These are phyloP conservation scores for Epichloe coenophiala DNA, from an alignment of 2,329 filamentous ascomycete species.

Conservation along the genomic window DNA sequence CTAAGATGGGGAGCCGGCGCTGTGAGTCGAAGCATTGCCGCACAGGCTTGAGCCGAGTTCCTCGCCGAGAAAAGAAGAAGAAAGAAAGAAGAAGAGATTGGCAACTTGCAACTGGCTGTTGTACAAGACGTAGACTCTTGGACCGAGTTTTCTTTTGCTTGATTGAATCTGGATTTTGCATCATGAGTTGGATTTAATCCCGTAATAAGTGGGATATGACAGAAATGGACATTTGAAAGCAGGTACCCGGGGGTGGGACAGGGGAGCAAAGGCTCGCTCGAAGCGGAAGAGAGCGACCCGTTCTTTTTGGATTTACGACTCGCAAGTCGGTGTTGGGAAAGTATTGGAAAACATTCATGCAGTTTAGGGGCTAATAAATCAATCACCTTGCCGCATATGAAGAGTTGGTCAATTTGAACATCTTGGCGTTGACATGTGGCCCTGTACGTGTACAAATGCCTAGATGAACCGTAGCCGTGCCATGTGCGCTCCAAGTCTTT, in stretches of 20 bases:
- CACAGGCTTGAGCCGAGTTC: slow-evolving; percentile 16
- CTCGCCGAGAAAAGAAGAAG: neutral
- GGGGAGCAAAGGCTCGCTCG: neutral
- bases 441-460: no score
- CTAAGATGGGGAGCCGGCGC: slow-evolving; percentile 41
- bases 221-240: neutral
- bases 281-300: neutral
- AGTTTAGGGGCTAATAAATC: neutral
- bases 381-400: neutral
- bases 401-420: neutral
- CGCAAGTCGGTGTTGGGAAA: neutral
- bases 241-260: neutral
- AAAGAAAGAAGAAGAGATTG: no score
- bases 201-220: neutral
- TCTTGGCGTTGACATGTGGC: no score
- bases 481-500: no score
- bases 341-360: neutral
- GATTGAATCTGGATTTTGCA: neutral
- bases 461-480: no score
- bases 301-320: neutral
- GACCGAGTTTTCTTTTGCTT: neutral
- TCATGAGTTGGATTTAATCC: neutral
- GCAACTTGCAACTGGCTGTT: neutral
- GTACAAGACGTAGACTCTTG: neutral
- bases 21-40: slow-evolving; percentile 36